Percentiles rank a stretch among this genome's conserved stretches.
These are phyloP conservation scores for Tirmania nivea DNA, from an alignment of 495 filamentous ascomycete species.

Conservation along the genomic window DNA sequence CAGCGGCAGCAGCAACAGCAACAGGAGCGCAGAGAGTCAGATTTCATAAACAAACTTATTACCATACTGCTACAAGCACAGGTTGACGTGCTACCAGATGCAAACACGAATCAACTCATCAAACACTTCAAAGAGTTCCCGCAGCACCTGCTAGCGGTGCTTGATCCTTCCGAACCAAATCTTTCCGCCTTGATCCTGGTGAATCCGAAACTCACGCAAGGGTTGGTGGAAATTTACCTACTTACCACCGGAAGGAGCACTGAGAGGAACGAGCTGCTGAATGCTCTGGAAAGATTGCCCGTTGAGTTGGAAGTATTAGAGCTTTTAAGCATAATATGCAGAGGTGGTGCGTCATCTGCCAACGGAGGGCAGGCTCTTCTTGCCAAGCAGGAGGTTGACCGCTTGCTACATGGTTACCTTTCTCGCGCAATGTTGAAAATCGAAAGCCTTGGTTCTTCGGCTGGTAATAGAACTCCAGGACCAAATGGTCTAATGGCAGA, in stretches of 20 bases:
- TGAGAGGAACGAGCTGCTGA: not conserved
- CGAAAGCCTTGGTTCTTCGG: not conserved
- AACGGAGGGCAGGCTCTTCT: not conserved
- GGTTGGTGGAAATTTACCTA: not conserved
- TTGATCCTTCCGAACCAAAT: not conserved
- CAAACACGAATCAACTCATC: not conserved
- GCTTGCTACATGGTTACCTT: not conserved
- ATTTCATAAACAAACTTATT: not conserved
- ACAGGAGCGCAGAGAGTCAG: not conserved
- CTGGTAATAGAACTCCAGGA: not conserved
- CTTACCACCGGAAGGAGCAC: not conserved
- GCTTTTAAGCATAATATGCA: not conserved
- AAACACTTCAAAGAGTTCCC: not conserved
- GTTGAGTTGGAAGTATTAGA: not conserved
- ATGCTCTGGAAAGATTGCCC: not conserved
- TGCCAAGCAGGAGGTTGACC: not conserved
- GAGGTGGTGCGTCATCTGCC: not conserved
- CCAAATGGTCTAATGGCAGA: not conserved
- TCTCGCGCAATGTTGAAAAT: not conserved
- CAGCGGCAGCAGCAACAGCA: not conserved
- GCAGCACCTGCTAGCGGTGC: not conserved
- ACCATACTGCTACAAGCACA: not conserved
- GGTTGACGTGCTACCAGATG: not conserved
- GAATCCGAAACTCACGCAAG: not conserved
- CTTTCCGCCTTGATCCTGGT: not conserved